These are phyloP conservation scores for Rubus parviflorus DNA, from an alignment of 306 rosid species.

Conservation along the genomic window DNA sequence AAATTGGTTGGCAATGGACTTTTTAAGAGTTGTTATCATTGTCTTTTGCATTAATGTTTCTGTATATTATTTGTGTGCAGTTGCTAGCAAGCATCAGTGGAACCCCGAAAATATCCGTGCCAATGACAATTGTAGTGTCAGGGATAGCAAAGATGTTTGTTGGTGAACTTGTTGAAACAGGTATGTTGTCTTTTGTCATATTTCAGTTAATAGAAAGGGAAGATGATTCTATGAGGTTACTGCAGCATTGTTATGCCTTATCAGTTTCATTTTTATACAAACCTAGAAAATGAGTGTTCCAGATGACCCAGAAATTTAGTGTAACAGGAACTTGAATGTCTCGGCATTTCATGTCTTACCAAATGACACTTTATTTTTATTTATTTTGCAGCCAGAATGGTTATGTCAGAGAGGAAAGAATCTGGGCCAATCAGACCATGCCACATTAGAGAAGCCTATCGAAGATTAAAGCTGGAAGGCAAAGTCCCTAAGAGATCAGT, in stretches of 20 bases:
- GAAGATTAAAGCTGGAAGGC: slow-evolving; percentile 89
- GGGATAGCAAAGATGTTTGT: slow-evolving; percentile 94
- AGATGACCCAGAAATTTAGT: not conserved
- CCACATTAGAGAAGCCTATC: slow-evolving; percentile 86
- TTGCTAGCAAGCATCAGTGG: slow-evolving; percentile 81
- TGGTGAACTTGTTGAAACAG: slow-evolving; percentile 92
- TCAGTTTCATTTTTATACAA: not conserved
- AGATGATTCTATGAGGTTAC: not conserved
- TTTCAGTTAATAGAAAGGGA: not conserved
- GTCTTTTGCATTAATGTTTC: not conserved
- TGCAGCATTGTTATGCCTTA: not conserved
- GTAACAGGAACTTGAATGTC: not conserved
- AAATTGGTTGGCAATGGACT: not conserved
- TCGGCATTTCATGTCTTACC: not conserved
- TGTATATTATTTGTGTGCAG: slow-evolving; percentile 40
- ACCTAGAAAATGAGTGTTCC: not conserved
- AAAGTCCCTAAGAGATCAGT: slow-evolving; percentile 74
- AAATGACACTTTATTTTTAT: slow-evolving; percentile 6
- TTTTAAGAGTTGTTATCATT: not conserved
- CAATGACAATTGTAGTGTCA: slow-evolving; percentile 87
- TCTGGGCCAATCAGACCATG: slow-evolving; percentile 93
- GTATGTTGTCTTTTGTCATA: slow-evolving; percentile 30
- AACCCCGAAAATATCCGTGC: slow-evolving; percentile 79
- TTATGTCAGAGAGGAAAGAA: slow-evolving; percentile 85
- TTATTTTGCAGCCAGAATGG: slow-evolving; percentile 62